Conservation (phyloP, 2,329 filamentous ascomycete genomes). For the Phialophora chinensis region DNA sequence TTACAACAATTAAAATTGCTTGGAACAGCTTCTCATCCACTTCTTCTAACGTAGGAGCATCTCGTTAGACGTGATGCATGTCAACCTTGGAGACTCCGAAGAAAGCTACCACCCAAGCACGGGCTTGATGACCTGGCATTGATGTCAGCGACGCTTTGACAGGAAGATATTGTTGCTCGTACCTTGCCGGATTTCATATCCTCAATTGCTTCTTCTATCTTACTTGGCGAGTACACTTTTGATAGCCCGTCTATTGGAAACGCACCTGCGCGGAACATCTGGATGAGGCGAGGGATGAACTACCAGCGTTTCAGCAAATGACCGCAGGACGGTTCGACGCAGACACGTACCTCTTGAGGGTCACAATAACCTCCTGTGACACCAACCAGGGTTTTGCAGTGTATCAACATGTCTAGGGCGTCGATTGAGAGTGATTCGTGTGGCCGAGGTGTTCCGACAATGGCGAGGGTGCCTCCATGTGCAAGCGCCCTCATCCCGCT, state of each 20-base stretch:
- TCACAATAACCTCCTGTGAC: conserved; percentile 3
- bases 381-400: conserved; percentile 17
- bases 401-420: conserved; percentile 6
- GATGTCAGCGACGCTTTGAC: not conserved
- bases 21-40: not conserved
- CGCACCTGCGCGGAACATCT: not conserved
- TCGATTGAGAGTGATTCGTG: not conserved
- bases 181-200: conserved; percentile 20
- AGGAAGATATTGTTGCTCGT: not conserved
- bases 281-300: conserved; percentile 12
- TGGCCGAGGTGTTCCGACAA: conserved; percentile 14
- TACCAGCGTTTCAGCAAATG: not conserved
- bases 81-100: not conserved
- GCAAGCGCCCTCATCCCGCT: conserved; percentile 17
- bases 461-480: conserved; percentile 15
- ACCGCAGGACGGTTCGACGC: not conserved
- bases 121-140: conserved; percentile 12
- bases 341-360: conserved; percentile 12
- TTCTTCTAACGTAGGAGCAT: not conserved
- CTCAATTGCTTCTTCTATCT: conserved; percentile 6
- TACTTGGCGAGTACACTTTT: conserved; percentile 13
- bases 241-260: conserved; percentile 12
- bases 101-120: conserved; percentile 10
- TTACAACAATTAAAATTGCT: too few relatives aligned
- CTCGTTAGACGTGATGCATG: not conserved